These are phyloP conservation scores for Mrakia gelida DNA, from an alignment of 768 basidiomycete species.

Conservation along the genomic window DNA sequence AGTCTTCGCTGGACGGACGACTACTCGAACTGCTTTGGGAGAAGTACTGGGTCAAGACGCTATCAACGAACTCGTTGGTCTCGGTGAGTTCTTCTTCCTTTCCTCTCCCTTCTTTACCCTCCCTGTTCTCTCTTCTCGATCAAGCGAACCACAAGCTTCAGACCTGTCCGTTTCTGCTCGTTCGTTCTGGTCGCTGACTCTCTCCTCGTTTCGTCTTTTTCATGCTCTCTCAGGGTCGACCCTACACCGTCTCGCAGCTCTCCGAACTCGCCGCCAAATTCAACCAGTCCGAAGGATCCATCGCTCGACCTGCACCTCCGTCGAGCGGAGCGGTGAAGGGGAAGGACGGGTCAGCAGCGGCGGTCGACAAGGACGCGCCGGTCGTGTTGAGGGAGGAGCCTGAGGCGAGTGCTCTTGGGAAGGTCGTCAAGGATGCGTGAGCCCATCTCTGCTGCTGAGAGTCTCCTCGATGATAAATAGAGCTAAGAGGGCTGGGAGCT, in stretches of 20 bases:
- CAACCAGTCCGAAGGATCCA: conserved; percentile 36
- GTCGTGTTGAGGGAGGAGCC: conserved; percentile 74
- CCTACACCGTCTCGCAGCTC: conserved; percentile 88
- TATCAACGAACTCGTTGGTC: conserved; percentile 86
- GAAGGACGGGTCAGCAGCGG: conserved; percentile 37
- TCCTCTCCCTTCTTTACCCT: conserved; percentile 36
- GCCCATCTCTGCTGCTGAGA: too few species aligned
- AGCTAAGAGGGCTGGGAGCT: neutral
- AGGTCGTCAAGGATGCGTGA: conserved; percentile 87
- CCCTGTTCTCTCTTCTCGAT: neutral
- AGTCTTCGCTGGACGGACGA: conserved; percentile 79
- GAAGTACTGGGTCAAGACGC: conserved; percentile 98
- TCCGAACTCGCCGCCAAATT: conserved; percentile 87
- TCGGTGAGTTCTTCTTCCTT: conserved; percentile 54
- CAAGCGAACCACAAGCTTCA: neutral
- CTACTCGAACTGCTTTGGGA: conserved; percentile 91
- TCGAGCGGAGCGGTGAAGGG: conserved; percentile 43
- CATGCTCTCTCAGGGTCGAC: conserved; percentile 65
- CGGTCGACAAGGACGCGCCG: conserved; percentile 36
- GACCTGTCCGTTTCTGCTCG: neutral
- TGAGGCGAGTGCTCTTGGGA: conserved; percentile 69
- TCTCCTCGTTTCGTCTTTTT: neutral
- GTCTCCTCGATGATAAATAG: too few species aligned
- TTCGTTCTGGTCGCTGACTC: neutral
- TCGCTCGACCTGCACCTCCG: conserved; percentile 31